Evolutionary conservation across 73 alveolate genomes (phyloP), one percentile per base, ranked within the genome.

Genomic region (Stentor coeruleus): DNA sequence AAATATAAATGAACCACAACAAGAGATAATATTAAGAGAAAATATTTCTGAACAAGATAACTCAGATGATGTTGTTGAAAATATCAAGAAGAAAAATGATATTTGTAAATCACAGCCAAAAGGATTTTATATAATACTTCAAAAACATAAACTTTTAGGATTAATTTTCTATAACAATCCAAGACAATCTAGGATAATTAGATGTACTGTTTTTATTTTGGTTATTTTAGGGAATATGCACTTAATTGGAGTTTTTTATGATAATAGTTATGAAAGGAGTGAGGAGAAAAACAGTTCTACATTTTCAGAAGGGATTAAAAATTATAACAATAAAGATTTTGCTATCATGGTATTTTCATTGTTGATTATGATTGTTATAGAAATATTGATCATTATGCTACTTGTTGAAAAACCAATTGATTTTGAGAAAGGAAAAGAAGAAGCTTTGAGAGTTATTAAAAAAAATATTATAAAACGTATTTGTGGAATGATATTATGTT

Each of bases 181-280:
- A 28, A 1, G 33, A 15, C 79, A 66, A 1, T 31, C 79, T 0
- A 20, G 79, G 2, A 26, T 33, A 28, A 11, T 26, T 26, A 66
- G 79, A 66, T 20, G n/a, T 0, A 66, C 79, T 66, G 2, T 66
- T 28, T 26, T 11, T 66, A 28, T 66, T 66, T 26, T 33, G 37
- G 79, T 66, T 66, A 1, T 66, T 2, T 0, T 66, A 26, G 79
- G 79, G 0, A 20, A 66, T 26, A 66, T 66, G 79, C 33, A 28
- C 33, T 66, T 66, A 14, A 66, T 66, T 66, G 79, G 79, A 1
- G 15, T 66, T 20, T 66, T 66, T 40, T 66, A 66, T 2, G 73
- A 57, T 20, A 57, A 0, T 57, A 20, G 35, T 20, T 20, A n/a
- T 57, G 28, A 57, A n/a, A 66, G 41, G 0, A 1, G 0, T 2